Conservation (phyloP, 1,284 basidiomycete genomes). For the Trichosporon coremiiforme region DNA sequence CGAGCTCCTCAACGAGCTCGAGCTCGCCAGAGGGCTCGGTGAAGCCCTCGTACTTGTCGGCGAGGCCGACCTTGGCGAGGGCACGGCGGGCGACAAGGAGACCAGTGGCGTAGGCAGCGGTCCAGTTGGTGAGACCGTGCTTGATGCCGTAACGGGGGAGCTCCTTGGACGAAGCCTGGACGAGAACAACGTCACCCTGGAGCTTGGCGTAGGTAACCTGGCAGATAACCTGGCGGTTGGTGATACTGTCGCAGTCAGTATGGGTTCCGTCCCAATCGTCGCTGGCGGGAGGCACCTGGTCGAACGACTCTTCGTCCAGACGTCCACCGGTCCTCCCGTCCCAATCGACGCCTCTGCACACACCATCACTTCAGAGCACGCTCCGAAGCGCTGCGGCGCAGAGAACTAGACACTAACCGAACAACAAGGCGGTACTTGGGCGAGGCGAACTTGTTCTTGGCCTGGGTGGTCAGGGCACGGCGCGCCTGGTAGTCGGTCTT, state of each 20-base stretch:
- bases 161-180: constrained; percentile 84
- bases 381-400: not conserved
- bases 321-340: not conserved
- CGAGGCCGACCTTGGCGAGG: constrained; percentile 90
- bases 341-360: not conserved
- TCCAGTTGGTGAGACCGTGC: constrained; percentile 99
- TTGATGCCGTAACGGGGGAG: constrained; percentile 95
- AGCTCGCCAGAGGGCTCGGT: constrained; percentile 88
- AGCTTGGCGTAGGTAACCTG: constrained; percentile 97
- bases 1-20: constrained; percentile 76
- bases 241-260: constrained; percentile 89
- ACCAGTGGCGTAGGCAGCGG: constrained; percentile 97
- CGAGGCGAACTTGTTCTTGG: constrained; percentile 99
- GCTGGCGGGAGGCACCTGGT: not conserved
- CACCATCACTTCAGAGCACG: not conserved
- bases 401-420: not conserved
- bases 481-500: constrained; percentile 98
- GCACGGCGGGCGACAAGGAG: constrained; percentile 94
- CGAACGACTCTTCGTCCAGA: not conserved
- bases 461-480: constrained; percentile 64
- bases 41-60: constrained; percentile 98
- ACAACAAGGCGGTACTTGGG: constrained; percentile 94
- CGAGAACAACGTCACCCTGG: constrained; percentile 93
- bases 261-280: constrained; percentile 54
- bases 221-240: constrained; percentile 86